Evolutionary conservation across 2,329 filamentous ascomycete species (phyloP).

Genomic region (Hymenoscyphus infarciens): DNA sequence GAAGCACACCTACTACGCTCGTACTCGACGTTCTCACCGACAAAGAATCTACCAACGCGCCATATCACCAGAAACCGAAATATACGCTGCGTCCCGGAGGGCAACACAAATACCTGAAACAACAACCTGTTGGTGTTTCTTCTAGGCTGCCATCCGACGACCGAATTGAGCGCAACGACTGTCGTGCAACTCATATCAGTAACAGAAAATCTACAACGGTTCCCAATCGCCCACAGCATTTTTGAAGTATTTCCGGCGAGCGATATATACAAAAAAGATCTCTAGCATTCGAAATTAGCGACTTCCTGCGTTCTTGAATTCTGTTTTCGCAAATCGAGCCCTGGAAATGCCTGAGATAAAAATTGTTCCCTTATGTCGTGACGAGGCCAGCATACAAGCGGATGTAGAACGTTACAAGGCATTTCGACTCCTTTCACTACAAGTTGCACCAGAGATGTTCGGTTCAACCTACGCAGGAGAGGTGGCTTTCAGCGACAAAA

Average conservation of each 20-base stretch:
- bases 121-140: neutral
- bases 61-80: too few species aligned
- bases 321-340: too few species aligned
- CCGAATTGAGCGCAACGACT: neutral
- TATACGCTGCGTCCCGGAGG: too few species aligned
- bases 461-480: conserved; percentile 40
- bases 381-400: conserved; percentile 23
- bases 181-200: neutral
- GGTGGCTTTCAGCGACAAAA: conserved; percentile 35
- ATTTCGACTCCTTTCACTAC: conserved; percentile 28
- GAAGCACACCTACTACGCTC: too few species aligned
- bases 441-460: conserved; percentile 36
- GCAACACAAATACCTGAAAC: too few species aligned
- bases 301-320: too few species aligned
- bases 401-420: conserved; percentile 27
- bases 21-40: too few species aligned
- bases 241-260: neutral
- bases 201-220: neutral
- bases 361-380: conserved; percentile 27
- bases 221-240: neutral
- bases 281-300: too few species aligned
- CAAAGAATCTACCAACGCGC: too few species aligned
- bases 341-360: conserved; percentile 12
- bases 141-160: neutral
- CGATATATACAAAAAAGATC: too few species aligned